Evolutionary conservation across 2,329 filamentous ascomycete species (phyloP).

Genomic region (Fonsecaea nubica): DNA sequence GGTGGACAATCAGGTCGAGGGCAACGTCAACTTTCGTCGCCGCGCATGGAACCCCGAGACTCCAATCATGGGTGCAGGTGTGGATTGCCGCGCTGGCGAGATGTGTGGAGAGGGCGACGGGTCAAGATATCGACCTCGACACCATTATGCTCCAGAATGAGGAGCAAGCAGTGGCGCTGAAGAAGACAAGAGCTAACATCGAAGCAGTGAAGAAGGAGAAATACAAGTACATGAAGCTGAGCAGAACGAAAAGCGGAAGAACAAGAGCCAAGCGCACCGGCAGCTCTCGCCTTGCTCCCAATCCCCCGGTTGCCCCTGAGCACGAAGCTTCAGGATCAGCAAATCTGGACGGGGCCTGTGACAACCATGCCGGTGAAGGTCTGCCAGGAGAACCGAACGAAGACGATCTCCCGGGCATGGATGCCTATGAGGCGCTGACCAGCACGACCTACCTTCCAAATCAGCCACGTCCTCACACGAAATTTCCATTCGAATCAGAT

Average conservation of each 20-base stretch:
- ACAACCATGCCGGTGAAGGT: neutral
- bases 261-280: neutral
- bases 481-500: neutral
- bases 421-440: conserved; percentile 18
- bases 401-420: conserved; percentile 16
- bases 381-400: conserved; percentile 6
- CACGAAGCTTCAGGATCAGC: neutral
- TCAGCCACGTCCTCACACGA: neutral
- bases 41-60: conserved; percentile 28
- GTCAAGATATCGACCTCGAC: conserved; percentile 23
- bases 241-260: conserved; percentile 2
- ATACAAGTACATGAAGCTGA: conserved; percentile 10
- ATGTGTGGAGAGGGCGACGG: conserved; percentile 10
- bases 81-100: conserved; percentile 28
- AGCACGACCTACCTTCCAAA: conserved; percentile 21
- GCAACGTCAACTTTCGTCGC: conserved; percentile 25
- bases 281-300: neutral
- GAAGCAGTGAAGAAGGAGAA: conserved; percentile 18
- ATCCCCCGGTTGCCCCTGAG: neutral
- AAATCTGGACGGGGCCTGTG: neutral
- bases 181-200: conserved; percentile 25
- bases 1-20: conserved; percentile 33
- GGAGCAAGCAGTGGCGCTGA: conserved; percentile 18
- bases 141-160: conserved; percentile 22
- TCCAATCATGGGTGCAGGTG: conserved; percentile 29